Percentiles rank a stretch among this genome's conserved stretches.
Conservation (phyloP, 352 stramenopile genomes). For the Peronosclerospora sorghi region DNA sequence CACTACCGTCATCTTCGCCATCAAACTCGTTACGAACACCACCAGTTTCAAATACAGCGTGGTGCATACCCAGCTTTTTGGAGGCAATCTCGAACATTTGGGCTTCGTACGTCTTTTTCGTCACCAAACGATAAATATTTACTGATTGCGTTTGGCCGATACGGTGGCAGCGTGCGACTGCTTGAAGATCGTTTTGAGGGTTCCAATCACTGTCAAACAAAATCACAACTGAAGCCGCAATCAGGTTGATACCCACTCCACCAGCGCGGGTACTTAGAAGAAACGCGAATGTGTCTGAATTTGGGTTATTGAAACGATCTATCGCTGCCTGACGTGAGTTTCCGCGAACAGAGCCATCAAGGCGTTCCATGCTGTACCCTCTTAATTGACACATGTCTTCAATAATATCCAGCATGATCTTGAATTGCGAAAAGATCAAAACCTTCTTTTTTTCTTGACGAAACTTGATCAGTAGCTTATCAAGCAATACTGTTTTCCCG, state of each 20-base stretch:
- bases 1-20: constrained; percentile 88
- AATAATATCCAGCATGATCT: constrained; percentile 98
- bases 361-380: constrained; percentile 86
- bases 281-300: constrained; percentile 95
- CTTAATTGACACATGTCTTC: constrained; percentile 77
- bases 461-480: constrained; percentile 98
- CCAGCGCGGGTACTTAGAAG: constrained; percentile 92
- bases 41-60: constrained; percentile 95
- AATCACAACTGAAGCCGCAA: constrained; percentile 80
- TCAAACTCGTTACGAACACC: constrained; percentile 89
- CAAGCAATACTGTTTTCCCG: constrained; percentile 97
- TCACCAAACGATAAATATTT: constrained; percentile 99
- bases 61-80: constrained; percentile 98
- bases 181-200: constrained; percentile 97
- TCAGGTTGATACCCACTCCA: constrained; percentile 96
- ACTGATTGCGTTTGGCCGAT: constrained; percentile 99
- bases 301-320: constrained; percentile 93
- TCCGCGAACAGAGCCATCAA: constrained; percentile 94
- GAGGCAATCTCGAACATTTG: constrained; percentile 99
- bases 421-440: constrained; percentile 98
- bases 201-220: constrained; percentile 97
- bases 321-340: constrained; percentile 97
- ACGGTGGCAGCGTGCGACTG: constrained; percentile 96
- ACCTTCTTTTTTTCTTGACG: constrained; percentile 95
- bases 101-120: constrained; percentile 97